Evolutionary conservation across 768 basidiomycete genomes (phyloP).

Genomic region (Cystofilobasidium ferigula): DNA sequence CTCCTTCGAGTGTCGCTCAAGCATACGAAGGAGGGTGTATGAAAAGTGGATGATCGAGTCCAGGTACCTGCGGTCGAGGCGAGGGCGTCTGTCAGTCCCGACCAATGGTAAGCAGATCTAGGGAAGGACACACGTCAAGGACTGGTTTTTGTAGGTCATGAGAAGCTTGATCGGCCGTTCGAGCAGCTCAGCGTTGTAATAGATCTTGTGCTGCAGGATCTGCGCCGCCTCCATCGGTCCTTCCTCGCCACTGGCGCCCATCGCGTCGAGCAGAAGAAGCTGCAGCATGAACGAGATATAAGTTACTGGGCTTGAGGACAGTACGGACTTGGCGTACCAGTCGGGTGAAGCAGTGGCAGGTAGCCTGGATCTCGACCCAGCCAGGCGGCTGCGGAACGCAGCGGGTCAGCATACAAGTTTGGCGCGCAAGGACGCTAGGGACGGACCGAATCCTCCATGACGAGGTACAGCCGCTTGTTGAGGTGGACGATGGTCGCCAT

Average conservation of each 20-base stretch:
- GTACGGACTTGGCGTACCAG: conserved; percentile 40
- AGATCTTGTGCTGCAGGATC: conserved; percentile 73
- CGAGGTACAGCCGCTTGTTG: conserved; percentile 71
- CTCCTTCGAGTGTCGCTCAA: conserved; percentile 75
- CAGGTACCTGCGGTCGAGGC: conserved; percentile 50
- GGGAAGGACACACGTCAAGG: conserved; percentile 38
- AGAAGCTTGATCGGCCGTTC: conserved; percentile 74
- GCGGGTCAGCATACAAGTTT: conserved; percentile 12
- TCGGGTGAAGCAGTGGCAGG: conserved; percentile 86
- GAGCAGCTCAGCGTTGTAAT: conserved; percentile 90
- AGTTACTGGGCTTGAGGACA: too few species aligned
- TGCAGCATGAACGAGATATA: too few species aligned
- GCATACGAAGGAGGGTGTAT: conserved; percentile 72
- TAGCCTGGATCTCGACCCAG: conserved; percentile 90
- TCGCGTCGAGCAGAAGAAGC: conserved; percentile 73
- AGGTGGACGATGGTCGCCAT: conserved; percentile 83
- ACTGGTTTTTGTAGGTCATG: conserved; percentile 63
- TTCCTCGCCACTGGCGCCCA: conserved; percentile 51
- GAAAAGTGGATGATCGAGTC: conserved; percentile 74
- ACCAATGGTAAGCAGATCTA: too few species aligned
- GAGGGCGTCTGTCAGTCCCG: background rate
- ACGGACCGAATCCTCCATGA: conserved; percentile 79
- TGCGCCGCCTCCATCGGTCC: conserved; percentile 63
- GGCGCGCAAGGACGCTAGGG: background rate
- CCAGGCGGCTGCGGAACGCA: conserved; percentile 57